Base-by-base conservation (phyloP, 768 basidiomycete species). In the Asterophora parasitica region DNA sequence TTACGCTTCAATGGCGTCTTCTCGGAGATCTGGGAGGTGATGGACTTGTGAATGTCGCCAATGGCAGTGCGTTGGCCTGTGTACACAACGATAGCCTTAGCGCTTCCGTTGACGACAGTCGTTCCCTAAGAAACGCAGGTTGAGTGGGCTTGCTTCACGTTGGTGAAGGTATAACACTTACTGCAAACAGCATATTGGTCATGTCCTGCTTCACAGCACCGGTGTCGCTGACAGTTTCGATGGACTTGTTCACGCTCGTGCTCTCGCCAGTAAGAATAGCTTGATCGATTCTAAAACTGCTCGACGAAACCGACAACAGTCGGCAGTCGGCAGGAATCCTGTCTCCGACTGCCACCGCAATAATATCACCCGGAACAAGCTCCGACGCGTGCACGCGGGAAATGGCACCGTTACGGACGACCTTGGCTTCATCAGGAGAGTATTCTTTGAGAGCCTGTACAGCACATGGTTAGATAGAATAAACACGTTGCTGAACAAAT, bases 1-100 rank as follows among this genome's bases (percentile, higher is more conserved):
- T 97, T 97, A 53, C 90, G 85, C 68, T 99, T 99, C 42, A 99
- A 71, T 0, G 95, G 95, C 0, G 95, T 99, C 76, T 98, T 97
- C 58, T 97, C 94, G 46, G 77, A 82, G 56, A 94, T 94, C 64
- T 95, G 92, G 27, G 85, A 79, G 5, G 89, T 81, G 65, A 99
- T 99, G 37, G 92, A 95, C 58, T 91, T 88, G 74, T 99, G 95
- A 55, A 99, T 98, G 60, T 95, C 86, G 23, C 95, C 95, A 56
- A 99, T 92, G 40, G 95, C 95, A 13, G 95, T 97, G 46, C 79
- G 72, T 54, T 80, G 66, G 30, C 95, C 95, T 2, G 90, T 98
- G 56, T 81, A 84, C 7, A 90, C 83, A 15, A 97, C 95, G 44
- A 98, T 63, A 12, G 95, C 95, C 42, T 74, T 81, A 2, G 89